Conservation (phyloP, 192 early-diverging fungal species). For the Linnemannia zychae region DNA sequence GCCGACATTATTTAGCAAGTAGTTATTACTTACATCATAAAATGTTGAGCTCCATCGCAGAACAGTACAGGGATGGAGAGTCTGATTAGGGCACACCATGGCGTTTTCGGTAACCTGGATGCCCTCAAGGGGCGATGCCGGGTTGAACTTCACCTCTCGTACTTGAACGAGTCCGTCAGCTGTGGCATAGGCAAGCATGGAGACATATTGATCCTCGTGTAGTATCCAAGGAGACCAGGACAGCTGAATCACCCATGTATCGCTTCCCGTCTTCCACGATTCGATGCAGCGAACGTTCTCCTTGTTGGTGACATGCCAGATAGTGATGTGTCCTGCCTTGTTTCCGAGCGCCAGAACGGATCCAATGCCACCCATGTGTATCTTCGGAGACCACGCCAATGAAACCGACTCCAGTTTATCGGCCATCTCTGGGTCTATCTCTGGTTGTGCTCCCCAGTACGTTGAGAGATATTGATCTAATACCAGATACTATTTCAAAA, state of each 20-base stretch:
- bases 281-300: conserved; percentile 26
- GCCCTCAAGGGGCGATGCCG: neutral
- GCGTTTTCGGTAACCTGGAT: conserved; percentile 23
- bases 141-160: conserved; percentile 23
- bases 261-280: conserved; percentile 16
- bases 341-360: conserved; percentile 43
- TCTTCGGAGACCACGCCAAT: conserved; percentile 54
- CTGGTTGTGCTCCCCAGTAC: conserved; percentile 20
- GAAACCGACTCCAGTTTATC: conserved; percentile 39
- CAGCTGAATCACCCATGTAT: conserved; percentile 24
- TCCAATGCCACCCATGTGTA: conserved; percentile 20
- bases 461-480: conserved; percentile 23
- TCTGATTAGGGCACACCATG: neutral
- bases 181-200: conserved; percentile 33
- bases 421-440: conserved; percentile 14
- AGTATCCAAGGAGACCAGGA: conserved; percentile 50
- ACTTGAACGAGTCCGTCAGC: conserved; percentile 36
- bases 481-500: conserved; percentile 4
- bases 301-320: conserved; percentile 37
- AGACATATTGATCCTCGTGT: conserved; percentile 8
- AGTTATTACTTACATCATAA: conserved; percentile 8
- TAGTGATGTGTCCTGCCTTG: conserved; percentile 35
- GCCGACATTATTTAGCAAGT: neutral
- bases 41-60: conserved; percentile 29
- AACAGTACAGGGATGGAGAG: conserved; percentile 29